Evolutionary conservation across 192 early-diverging fungal genomes (phyloP), one percentile per base, ranked within the genome.

Genomic region (Coemansia sp.): DNA sequence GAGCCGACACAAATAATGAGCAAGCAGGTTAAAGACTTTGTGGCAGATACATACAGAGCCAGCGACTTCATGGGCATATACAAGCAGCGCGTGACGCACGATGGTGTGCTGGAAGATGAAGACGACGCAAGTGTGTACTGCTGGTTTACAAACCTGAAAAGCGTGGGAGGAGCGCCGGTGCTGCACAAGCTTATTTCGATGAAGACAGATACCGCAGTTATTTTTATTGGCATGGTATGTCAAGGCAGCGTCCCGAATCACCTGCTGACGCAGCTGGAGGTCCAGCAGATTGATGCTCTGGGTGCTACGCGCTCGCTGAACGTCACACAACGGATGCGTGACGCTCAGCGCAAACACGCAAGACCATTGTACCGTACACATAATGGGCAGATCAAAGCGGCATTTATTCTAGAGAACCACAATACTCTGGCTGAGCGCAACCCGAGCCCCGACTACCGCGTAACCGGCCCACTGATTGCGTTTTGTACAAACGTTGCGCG

Each of bases 401-500:
- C 71, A 10, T 52, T 74, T 55, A 64, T 74, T 24, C 49, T 74
- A 52, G 71, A 74, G 50, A 44, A 44, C 18, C 42, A 44, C 16
- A 12, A 21, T 19, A 21, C 18, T 12, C 42, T 44, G n/a, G 19
- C 42, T n/a, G 42, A n/a, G 42, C n/a, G 7, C 16, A 44, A 44
- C 19, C 2, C 3, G 51, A 44, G 18, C 42, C 42, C 42, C 8
- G 42, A 44, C 19, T 16, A 16, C 19, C 42, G 19, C 18, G 19
- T 44, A 16, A 44, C 60, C 24, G 71, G 71, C 7, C 65, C 71
- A 2, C 61, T 74, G 1, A 56, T 74, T 16, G 65, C 61, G 31
- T 74, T 74, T 60, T 16, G 71, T 64, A 8, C 67, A 60, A 3
- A 64, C 64, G 21, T 67, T 65, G 8, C 56, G n/a, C 47, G 61